These are phyloP conservation scores for Monascus ruber DNA, from an alignment of 2,329 filamentous ascomycete species.

Conservation along the genomic window DNA sequence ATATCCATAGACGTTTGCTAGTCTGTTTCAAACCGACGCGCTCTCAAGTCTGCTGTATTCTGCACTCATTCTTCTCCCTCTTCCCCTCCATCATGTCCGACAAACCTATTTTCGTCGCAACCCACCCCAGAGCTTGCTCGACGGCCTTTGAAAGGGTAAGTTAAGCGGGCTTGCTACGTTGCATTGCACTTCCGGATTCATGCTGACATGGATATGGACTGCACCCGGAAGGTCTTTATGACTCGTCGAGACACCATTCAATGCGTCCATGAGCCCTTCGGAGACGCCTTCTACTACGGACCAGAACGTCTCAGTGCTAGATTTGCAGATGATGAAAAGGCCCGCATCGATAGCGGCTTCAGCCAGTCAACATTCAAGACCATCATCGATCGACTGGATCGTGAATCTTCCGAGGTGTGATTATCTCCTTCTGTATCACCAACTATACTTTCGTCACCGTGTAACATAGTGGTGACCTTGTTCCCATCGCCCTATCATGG, in stretches of 20 bases:
- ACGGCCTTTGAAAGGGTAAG: conserved; percentile 91
- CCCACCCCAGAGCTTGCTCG: conserved; percentile 88
- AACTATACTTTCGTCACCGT: conserved; percentile 3
- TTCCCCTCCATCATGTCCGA: conserved; percentile 47
- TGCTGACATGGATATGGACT: neutral
- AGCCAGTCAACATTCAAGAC: conserved; percentile 39
- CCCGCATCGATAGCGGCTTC: conserved; percentile 33
- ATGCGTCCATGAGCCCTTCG: conserved; percentile 91
- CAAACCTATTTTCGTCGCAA: conserved; percentile 83
- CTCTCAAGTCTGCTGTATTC: no score
- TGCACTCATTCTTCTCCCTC: neutral
- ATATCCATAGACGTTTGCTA: no score
- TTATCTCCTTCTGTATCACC: conserved; percentile 13
- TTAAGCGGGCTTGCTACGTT: conserved; percentile 4
- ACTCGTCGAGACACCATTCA: conserved; percentile 69
- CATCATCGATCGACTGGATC: conserved; percentile 65
- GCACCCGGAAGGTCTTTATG: conserved; percentile 70
- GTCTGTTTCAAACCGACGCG: no score
- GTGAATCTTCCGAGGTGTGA: conserved; percentile 61
- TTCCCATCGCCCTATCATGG: no score
- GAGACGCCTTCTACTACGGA: conserved; percentile 92
- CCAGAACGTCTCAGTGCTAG: conserved; percentile 74
- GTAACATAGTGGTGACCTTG: no score
- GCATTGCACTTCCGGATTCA: neutral
- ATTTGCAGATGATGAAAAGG: conserved; percentile 58